Evolutionary conservation across 163 green algal species (phyloP).

Genomic region (Scenedesmus sp.): DNA sequence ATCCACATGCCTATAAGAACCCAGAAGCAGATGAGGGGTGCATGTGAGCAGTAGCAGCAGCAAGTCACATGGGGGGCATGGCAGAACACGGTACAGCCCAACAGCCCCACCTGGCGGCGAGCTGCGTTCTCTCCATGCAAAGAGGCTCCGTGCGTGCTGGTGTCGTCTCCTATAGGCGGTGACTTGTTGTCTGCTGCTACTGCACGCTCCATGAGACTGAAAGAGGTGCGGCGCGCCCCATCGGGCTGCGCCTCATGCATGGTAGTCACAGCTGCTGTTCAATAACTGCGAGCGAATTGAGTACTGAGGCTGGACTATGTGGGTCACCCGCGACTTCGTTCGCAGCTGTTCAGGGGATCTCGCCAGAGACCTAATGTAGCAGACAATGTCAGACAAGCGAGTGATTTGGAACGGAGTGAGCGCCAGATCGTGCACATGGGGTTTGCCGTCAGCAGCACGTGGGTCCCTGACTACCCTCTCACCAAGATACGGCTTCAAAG

Average conservation of each 20-base stretch:
- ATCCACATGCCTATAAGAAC: neutral
- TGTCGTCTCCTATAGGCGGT: neutral
- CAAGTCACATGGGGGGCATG: constrained; percentile 9
- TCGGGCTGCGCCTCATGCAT: neutral
- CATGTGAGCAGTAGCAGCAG: neutral
- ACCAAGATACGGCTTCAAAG: neutral
- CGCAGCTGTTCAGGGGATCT: neutral
- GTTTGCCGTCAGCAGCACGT: neutral
- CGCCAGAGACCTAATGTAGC: neutral
- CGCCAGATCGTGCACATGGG: neutral
- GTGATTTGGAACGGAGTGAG: neutral
- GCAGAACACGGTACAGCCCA: neutral
- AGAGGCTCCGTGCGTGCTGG: constrained; percentile 26
- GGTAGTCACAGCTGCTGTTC: neutral
- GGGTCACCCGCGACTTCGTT: neutral
- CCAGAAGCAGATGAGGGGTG: neutral
- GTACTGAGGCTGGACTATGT: neutral
- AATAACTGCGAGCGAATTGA: neutral
- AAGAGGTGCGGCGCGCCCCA: neutral
- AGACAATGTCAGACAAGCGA: no score
- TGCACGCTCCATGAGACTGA: constrained; percentile 9
- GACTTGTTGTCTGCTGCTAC: neutral
- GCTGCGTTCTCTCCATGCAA: constrained; percentile 52
- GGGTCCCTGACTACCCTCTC: neutral
- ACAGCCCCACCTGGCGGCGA: neutral